Percentiles rank a stretch among this genome's conserved stretches.
Conservation (phyloP, 2,329 filamentous ascomycete species). For the Talaromyces piceae region DNA sequence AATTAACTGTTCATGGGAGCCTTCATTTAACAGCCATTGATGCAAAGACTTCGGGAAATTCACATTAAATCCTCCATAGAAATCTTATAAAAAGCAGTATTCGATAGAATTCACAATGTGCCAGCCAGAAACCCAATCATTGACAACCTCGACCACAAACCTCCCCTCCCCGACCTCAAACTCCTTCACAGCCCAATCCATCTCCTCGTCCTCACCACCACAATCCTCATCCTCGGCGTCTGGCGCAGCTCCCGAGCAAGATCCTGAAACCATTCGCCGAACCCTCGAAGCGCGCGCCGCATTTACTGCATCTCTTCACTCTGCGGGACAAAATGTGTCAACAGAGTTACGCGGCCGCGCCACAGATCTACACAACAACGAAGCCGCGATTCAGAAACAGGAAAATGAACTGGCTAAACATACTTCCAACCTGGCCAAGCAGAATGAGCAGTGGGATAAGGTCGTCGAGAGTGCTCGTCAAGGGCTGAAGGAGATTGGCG, state of each 20-base stretch:
- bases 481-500: slow-evolving; percentile 56
- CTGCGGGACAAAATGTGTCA: slow-evolving; percentile 43
- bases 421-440: slow-evolving; percentile 44
- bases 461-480: slow-evolving; percentile 48
- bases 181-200: slow-evolving; percentile 2
- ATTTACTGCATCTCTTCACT: slow-evolving; percentile 38
- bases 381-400: slow-evolving; percentile 47
- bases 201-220: slow-evolving; percentile 16
- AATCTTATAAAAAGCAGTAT: not conserved
- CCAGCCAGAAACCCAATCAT: not conserved
- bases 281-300: slow-evolving; percentile 37
- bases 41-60: not conserved
- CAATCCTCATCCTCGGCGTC: slow-evolving; percentile 16
- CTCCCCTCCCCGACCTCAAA: slow-evolving; percentile 2
- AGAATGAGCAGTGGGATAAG: slow-evolving; percentile 49
- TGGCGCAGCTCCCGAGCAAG: not conserved
- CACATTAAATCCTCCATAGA: not conserved
- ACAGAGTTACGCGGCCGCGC: slow-evolving; percentile 48
- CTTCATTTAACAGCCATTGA: not conserved
- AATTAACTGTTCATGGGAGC: not conserved
- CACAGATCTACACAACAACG: slow-evolving; percentile 50
- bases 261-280: slow-evolving; percentile 15
- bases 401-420: slow-evolving; percentile 46
- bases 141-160: not conserved
- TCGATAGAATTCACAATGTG: not conserved